Percentiles rank a stretch among this genome's conserved stretches.
Evolutionary conservation across 805 yeast species (phyloP).

Genomic region (Pichia manshurica): DNA sequence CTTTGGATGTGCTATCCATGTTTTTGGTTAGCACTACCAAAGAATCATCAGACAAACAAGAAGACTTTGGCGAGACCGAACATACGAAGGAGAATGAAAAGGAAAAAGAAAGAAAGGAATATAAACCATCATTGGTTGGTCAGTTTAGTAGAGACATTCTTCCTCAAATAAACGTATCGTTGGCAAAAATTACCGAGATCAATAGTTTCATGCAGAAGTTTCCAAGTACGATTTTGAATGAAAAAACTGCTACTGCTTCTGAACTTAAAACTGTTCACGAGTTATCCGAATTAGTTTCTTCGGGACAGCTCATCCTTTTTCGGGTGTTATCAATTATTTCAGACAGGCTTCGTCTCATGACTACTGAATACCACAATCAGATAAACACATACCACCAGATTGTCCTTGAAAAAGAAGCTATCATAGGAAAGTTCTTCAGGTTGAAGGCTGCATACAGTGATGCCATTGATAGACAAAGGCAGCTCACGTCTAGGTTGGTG

Average conservation of each 20-base stretch:
- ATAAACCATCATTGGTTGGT: constrained; percentile 11
- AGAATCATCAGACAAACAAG: background rate
- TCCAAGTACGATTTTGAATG: constrained; percentile 11
- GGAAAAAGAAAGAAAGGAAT: background rate
- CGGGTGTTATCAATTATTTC: constrained; percentile 16
- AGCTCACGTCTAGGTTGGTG: constrained; percentile 17
- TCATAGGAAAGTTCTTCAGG: constrained; percentile 11
- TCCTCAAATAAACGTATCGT: constrained; percentile 9
- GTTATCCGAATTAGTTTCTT: constrained; percentile 15
- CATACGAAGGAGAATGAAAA: background rate
- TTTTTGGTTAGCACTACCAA: constrained; percentile 9
- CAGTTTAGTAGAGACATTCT: constrained; percentile 3
- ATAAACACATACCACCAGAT: constrained; percentile 17
- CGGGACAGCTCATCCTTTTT: constrained; percentile 19
- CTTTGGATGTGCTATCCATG: constrained; percentile 12
- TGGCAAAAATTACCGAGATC: constrained; percentile 12
- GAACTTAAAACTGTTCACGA: constrained; percentile 17
- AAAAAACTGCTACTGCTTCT: constrained; percentile 9
- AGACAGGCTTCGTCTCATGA: constrained; percentile 17
- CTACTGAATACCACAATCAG: constrained; percentile 24
- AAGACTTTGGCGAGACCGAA: background rate
- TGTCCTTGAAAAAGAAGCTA: constrained; percentile 14
- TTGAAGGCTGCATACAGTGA: constrained; percentile 29
- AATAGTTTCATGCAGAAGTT: constrained; percentile 8
- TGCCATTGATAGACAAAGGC: constrained; percentile 29